These are phyloP conservation scores for Tetrahymena thermophila DNA, from an alignment of 73 alveolate genomes.

Conservation along the genomic window DNA sequence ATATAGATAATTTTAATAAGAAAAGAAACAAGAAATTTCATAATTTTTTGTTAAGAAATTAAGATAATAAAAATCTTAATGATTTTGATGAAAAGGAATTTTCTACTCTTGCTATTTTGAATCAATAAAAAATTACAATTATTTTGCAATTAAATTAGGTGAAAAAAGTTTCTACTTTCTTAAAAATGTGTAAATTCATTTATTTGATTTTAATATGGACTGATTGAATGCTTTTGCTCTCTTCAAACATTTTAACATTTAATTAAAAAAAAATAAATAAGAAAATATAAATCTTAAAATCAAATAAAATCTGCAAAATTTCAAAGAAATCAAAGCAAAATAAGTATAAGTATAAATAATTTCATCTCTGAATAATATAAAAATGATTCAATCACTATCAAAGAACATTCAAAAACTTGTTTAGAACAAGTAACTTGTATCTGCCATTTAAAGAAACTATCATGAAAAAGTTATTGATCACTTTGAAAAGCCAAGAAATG, in stretches of 20 bases:
- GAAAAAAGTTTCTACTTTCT: neutral
- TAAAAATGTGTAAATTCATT: neutral
- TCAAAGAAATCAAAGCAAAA: neutral
- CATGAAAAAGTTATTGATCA: constrained; percentile 81
- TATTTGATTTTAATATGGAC: neutral
- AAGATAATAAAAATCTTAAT: neutral
- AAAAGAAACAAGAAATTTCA: neutral
- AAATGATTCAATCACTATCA: neutral
- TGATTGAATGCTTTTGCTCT: neutral
- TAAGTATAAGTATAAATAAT: too few relatives aligned
- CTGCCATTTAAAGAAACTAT: constrained; percentile 22
- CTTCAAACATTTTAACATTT: neutral
- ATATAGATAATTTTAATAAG: neutral
- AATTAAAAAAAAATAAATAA: too few relatives aligned
- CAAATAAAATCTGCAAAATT: neutral
- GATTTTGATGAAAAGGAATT: neutral
- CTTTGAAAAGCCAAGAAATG: constrained; percentile 85
- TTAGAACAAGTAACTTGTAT: neutral
- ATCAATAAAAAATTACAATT: neutral
- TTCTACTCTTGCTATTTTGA: neutral
- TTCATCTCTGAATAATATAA: neutral
- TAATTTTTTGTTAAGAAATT: neutral
- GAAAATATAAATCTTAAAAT: neutral
- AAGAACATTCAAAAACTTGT: neutral
- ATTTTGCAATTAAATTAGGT: neutral